Percentiles rank a stretch among this genome's conserved stretches.
phyloP scores from a whole-genome alignment of 257 asterid genomes.

The Nicotiana tomentosiformis region DNA sequence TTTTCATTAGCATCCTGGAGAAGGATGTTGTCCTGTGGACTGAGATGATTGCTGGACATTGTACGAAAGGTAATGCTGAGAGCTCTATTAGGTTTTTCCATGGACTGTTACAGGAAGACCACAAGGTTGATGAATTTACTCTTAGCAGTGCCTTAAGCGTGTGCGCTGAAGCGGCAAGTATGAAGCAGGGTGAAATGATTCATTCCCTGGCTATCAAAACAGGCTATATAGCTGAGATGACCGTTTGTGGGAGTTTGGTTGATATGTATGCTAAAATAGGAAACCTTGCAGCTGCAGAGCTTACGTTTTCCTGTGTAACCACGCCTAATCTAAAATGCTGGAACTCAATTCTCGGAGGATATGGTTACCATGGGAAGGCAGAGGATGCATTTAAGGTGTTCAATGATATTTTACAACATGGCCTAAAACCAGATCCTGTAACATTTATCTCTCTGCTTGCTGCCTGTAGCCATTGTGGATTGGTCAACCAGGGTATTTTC shows the following conservation, averaged over 20 bases:
- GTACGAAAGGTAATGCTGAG: slow-evolving; percentile 58
- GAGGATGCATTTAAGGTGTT: slow-evolving; percentile 45
- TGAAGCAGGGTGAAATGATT: slow-evolving; percentile 70
- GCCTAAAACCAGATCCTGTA: slow-evolving; percentile 55
- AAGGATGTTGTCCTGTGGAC: slow-evolving; percentile 89
- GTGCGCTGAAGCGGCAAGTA: slow-evolving; percentile 69
- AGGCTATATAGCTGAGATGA: slow-evolving; percentile 51
- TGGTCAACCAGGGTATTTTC: slow-evolving; percentile 38
- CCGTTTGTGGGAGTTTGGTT: slow-evolving; percentile 54
- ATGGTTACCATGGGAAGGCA: slow-evolving; percentile 64
- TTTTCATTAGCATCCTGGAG: slow-evolving; percentile 33
- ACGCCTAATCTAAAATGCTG: slow-evolving; percentile 60
- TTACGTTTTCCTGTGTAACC: slow-evolving; percentile 27
- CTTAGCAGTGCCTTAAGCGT: slow-evolving; percentile 67
- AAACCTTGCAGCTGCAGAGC: slow-evolving; percentile 48
- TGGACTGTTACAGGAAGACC: slow-evolving; percentile 37
- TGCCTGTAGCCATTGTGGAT: slow-evolving; percentile 78
- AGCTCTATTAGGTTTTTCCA: slow-evolving; percentile 44
- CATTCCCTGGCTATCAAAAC: slow-evolving; percentile 56
- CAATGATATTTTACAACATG: slow-evolving; percentile 41
- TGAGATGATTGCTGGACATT: slow-evolving; percentile 76
- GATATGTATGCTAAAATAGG: slow-evolving; percentile 88
- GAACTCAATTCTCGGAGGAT: slow-evolving; percentile 82
- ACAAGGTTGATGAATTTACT: slow-evolving; percentile 42
- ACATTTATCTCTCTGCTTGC: slow-evolving; percentile 65